Percentiles rank a stretch among this genome's conserved stretches.
These are phyloP conservation scores for Nannochloropsis granulata DNA, from an alignment of 108 stramenopile species.

Conservation along the genomic window DNA sequence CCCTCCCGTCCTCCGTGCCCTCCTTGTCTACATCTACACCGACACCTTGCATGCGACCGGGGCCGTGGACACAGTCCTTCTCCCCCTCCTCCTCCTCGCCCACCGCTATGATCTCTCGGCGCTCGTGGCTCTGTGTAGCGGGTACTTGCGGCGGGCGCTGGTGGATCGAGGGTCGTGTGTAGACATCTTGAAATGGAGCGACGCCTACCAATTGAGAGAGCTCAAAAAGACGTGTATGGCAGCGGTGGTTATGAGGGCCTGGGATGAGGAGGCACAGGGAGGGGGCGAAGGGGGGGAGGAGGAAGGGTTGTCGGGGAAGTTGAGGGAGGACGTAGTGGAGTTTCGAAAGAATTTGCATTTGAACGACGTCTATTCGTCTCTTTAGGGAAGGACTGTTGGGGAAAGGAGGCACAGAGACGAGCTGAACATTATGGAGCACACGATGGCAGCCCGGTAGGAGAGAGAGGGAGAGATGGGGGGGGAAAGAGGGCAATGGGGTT, in stretches of 20 bases:
- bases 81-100: background rate
- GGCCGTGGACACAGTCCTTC: constrained; percentile 1
- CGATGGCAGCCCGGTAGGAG: too few species aligned
- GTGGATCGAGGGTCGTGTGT: background rate
- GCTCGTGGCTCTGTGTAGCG: background rate
- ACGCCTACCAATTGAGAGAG: background rate
- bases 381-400: too few species aligned
- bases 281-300: background rate
- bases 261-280: background rate
- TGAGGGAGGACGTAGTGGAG: background rate
- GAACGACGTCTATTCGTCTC: too few species aligned
- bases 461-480: too few species aligned
- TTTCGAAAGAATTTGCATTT: background rate
- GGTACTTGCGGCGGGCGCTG: background rate
- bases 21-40: constrained; percentile 18
- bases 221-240: background rate
- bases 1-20: constrained; percentile 10
- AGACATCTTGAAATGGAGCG: background rate
- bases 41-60: constrained; percentile 1
- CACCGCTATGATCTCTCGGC: background rate
- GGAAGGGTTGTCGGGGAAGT: background rate
- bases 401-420: too few species aligned
- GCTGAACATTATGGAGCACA: too few species aligned
- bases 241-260: background rate
- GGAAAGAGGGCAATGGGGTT: too few species aligned